phyloP scores from a whole-genome alignment of 2,329 filamentous ascomycete genomes.

The Alternaria sp. region DNA sequence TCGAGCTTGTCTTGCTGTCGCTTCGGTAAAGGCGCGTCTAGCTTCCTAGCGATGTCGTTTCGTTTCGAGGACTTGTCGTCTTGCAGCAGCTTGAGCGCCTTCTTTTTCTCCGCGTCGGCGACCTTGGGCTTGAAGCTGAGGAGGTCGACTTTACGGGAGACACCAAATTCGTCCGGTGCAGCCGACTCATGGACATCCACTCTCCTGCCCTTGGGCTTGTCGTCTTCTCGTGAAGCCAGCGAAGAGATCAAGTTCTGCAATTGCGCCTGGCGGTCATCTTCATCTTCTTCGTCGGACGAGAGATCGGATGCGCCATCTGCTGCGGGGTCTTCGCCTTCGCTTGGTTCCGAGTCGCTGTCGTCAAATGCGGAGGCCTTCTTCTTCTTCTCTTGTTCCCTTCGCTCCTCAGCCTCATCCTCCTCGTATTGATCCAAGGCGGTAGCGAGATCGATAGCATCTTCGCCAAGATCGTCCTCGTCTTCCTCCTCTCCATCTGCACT shows the following conservation, averaged over 20 bases:
- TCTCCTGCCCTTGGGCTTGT: slow-evolving; percentile 40
- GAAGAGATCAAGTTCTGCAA: slow-evolving; percentile 73
- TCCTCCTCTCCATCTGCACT: slow-evolving; percentile 57
- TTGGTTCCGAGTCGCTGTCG: slow-evolving; percentile 61
- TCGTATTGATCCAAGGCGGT: slow-evolving; percentile 63
- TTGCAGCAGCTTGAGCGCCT: slow-evolving; percentile 76
- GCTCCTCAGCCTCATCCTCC: slow-evolving; percentile 43
- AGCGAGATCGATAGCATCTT: slow-evolving; percentile 68
- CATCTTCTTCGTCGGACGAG: slow-evolving; percentile 52
- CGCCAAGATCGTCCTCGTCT: slow-evolving; percentile 67
- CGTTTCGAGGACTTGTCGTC: slow-evolving; percentile 67
- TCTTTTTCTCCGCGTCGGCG: slow-evolving; percentile 77
- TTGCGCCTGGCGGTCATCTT: slow-evolving; percentile 64
- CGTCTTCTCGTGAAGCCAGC: slow-evolving; percentile 57
- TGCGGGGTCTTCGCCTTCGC: slow-evolving; percentile 54
- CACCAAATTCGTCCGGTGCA: slow-evolving; percentile 65
- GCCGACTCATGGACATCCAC: slow-evolving; percentile 63
- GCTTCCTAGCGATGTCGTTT: slow-evolving; percentile 67
- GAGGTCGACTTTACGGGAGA: slow-evolving; percentile 73
- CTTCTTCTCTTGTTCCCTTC: slow-evolving; percentile 38
- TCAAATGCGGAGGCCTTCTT: slow-evolving; percentile 51
- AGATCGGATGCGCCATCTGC: slow-evolving; percentile 58
- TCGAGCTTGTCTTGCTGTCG: slow-evolving; percentile 86
- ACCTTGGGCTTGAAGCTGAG: slow-evolving; percentile 76
- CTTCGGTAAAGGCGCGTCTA: slow-evolving; percentile 82